Percentiles rank a stretch among this genome's conserved stretches.
These are phyloP conservation scores for Amanita molliuscula DNA, from an alignment of 768 basidiomycete genomes.

Conservation along the genomic window DNA sequence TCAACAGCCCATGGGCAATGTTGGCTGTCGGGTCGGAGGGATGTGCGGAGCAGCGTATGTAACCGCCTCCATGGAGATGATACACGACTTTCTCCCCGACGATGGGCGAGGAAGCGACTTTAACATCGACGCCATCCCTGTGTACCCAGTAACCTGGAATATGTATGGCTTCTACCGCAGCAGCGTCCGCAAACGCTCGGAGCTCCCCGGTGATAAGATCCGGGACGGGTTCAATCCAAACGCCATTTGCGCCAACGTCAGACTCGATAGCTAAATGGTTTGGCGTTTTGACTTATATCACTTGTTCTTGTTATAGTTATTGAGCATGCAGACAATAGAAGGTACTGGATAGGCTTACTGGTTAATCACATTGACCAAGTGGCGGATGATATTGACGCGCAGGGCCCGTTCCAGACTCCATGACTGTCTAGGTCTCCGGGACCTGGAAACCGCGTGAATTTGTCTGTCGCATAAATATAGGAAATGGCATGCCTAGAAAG, in stretches of 20 bases:
- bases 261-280: constrained; percentile 30
- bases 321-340: neutral
- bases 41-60: constrained; percentile 42
- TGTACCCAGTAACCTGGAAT: constrained; percentile 53
- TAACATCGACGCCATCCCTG: constrained; percentile 25
- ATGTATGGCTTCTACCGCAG: constrained; percentile 29
- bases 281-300: constrained; percentile 14
- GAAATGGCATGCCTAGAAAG: constrained; percentile 20
- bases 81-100: constrained; percentile 49
- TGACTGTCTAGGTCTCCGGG: constrained; percentile 31
- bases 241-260: constrained; percentile 30
- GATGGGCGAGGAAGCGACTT: constrained; percentile 25
- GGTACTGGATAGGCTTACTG: neutral
- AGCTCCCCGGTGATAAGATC: constrained; percentile 35
- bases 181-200: constrained; percentile 25
- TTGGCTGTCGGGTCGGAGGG: constrained; percentile 36
- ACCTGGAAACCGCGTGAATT: constrained; percentile 16
- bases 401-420: constrained; percentile 31
- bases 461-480: neutral
- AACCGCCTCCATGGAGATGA: constrained; percentile 54
- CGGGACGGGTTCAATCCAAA: constrained; percentile 39
- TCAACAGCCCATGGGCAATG: constrained; percentile 36
- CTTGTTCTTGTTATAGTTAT: neutral
- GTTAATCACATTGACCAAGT: neutral
- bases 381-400: neutral